These are phyloP conservation scores for Pythium periplocum DNA, from an alignment of 352 stramenopile genomes.

Conservation along the genomic window DNA sequence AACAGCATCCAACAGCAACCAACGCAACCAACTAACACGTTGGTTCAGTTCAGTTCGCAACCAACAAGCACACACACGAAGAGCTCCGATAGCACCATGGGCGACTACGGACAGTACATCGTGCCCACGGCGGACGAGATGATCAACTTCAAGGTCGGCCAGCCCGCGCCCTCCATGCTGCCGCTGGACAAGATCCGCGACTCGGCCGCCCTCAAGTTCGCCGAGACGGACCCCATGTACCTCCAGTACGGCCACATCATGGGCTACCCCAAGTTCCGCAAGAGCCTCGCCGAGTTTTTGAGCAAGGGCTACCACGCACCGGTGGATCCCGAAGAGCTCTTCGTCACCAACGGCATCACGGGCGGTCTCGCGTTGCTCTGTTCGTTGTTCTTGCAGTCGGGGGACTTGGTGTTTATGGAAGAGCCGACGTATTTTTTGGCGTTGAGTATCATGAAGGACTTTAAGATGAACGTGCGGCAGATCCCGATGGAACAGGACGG, in stretches of 20 bases:
- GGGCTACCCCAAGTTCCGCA: constrained; percentile 85
- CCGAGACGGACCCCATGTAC: constrained; percentile 81
- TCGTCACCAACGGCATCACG: constrained; percentile 92
- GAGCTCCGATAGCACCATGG: constrained; percentile 31
- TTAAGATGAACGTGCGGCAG: constrained; percentile 87
- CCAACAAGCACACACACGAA: too few species aligned
- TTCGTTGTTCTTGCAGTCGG: constrained; percentile 79
- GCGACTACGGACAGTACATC: constrained; percentile 83
- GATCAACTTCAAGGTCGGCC: constrained; percentile 90
- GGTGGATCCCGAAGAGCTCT: constrained; percentile 82
- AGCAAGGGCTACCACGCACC: constrained; percentile 67
- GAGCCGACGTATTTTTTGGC: constrained; percentile 93
- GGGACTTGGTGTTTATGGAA: constrained; percentile 92
- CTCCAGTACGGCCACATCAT: constrained; percentile 88
- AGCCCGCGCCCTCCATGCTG: constrained; percentile 76
- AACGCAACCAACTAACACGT: too few species aligned
- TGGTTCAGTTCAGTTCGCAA: too few species aligned
- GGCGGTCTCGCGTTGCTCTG: constrained; percentile 90
- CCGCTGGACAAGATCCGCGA: constrained; percentile 85
- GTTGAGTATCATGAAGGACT: constrained; percentile 92
- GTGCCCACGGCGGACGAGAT: constrained; percentile 72
- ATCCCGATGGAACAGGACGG: constrained; percentile 90
- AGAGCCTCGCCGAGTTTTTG: constrained; percentile 71
- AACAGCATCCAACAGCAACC: too few species aligned
- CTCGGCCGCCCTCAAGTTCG: constrained; percentile 74